These are phyloP conservation scores for Tremellales sp. DNA, from an alignment of 1,284 basidiomycete species.

Conservation along the genomic window DNA sequence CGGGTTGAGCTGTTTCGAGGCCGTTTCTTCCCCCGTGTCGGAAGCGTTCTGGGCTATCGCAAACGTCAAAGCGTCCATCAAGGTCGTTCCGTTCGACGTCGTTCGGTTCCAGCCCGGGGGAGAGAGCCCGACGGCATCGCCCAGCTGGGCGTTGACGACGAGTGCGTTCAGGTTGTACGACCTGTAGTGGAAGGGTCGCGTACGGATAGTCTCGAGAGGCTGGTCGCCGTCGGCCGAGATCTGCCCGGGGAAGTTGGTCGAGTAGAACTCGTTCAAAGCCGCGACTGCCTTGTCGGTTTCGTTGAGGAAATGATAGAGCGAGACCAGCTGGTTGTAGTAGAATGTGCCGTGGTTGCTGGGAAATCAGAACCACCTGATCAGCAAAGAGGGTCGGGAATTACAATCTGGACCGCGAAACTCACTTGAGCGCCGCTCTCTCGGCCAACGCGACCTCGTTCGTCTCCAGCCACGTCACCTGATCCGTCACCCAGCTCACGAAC, in stretches of 20 bases:
- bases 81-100: constrained; percentile 19
- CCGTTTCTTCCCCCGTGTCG: constrained; percentile 1
- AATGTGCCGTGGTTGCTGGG: constrained; percentile 40
- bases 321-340: constrained; percentile 35
- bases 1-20: constrained; percentile 17
- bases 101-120: constrained; percentile 20
- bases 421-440: constrained; percentile 29
- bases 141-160: constrained; percentile 19
- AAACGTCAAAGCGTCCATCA: constrained; percentile 31
- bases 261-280: constrained; percentile 28
- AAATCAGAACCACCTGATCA: not conserved
- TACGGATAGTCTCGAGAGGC: constrained; percentile 31
- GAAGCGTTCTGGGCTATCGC: constrained; percentile 23
- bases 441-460: constrained; percentile 20
- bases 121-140: constrained; percentile 10
- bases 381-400: not conserved
- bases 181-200: constrained; percentile 41
- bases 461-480: constrained; percentile 21
- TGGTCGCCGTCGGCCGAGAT: constrained; percentile 35
- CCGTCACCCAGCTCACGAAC: constrained; percentile 18
- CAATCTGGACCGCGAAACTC: constrained; percentile 3
- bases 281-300: constrained; percentile 22
- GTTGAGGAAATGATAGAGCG: constrained; percentile 31
- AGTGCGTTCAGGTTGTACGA: constrained; percentile 39
- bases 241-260: constrained; percentile 24